phyloP scores from a whole-genome alignment of 1,139 yeast species.

The Suhomyces bribrorum region DNA sequence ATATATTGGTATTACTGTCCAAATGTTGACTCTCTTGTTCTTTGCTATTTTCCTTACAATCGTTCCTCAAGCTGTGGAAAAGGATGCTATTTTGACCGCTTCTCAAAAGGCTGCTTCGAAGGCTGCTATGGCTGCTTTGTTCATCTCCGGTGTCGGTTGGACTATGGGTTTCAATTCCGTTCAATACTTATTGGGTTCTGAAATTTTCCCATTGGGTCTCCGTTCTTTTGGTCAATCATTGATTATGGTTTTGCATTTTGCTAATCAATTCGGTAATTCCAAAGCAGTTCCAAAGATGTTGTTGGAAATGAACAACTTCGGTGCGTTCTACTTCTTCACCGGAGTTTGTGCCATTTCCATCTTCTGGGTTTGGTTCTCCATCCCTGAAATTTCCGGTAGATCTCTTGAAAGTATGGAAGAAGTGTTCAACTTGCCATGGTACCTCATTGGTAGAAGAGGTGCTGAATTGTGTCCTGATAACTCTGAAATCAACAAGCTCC shows the following conservation, averaged over 20 bases:
- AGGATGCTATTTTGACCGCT: conserved; percentile 14
- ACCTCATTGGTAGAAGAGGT: conserved; percentile 26
- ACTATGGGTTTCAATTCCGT: conserved; percentile 28
- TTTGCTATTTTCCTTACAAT: conserved; percentile 24
- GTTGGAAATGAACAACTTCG: conserved; percentile 20
- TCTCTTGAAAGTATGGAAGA: conserved; percentile 29
- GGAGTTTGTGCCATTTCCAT: conserved; percentile 19
- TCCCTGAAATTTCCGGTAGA: conserved; percentile 27
- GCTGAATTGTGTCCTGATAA: conserved; percentile 25
- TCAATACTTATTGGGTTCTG: conserved; percentile 26
- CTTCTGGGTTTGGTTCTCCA: conserved; percentile 26
- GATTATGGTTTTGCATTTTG: conserved; percentile 27
- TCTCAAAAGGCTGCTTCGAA: conserved; percentile 19
- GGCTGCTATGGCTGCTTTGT: conserved; percentile 25
- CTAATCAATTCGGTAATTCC: conserved; percentile 28
- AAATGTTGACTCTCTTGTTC: conserved; percentile 19
- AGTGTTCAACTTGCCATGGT: conserved; percentile 29
- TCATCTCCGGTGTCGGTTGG: conserved; percentile 27
- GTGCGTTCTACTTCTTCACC: conserved; percentile 24
- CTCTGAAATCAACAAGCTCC: conserved; percentile 23
- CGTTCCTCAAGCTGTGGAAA: conserved; percentile 22
- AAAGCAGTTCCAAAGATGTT: conserved; percentile 27
- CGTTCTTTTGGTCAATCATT: conserved; percentile 26
- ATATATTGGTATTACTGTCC: conserved; percentile 30
- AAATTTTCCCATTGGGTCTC: conserved; percentile 25